phyloP scores from a whole-genome alignment of 106 monocot genomes.

The Platanthera zijinensis region DNA sequence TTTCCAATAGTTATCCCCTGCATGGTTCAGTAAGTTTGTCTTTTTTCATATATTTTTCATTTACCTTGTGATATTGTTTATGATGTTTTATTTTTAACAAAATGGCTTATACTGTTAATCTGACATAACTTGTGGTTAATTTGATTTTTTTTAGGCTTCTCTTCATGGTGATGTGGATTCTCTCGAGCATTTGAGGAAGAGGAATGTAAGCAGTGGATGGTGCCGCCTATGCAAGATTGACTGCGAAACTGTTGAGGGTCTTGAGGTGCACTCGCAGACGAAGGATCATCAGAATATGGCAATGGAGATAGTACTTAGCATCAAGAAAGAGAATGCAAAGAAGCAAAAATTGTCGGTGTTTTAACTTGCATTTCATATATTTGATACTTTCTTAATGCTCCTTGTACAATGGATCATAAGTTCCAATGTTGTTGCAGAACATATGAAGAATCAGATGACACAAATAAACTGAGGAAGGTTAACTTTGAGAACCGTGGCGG shows the following conservation, averaged over 20 bases:
- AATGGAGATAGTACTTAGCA: slow-evolving; percentile 82
- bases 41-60: not conserved
- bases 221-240: slow-evolving; percentile 85
- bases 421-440: slow-evolving; percentile 2
- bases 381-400: not conserved
- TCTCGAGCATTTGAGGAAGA: slow-evolving; percentile 50
- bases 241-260: slow-evolving; percentile 72
- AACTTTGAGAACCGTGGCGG: slow-evolving; percentile 22
- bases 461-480: slow-evolving; percentile 20
- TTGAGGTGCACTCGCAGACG: slow-evolving; percentile 77
- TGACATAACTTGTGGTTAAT: not conserved
- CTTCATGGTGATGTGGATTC: slow-evolving; percentile 26
- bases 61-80: not conserved
- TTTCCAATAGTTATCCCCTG: slow-evolving; percentile 9
- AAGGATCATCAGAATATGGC: slow-evolving; percentile 85
- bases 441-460: slow-evolving; percentile 18
- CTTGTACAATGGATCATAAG: not conserved
- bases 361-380: not conserved
- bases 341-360: slow-evolving; percentile 41
- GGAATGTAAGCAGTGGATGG: slow-evolving; percentile 48
- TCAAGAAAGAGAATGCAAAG: slow-evolving; percentile 64
- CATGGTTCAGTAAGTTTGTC: slow-evolving; percentile 27
- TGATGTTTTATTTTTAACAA: not conserved
- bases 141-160: slow-evolving; percentile 13
- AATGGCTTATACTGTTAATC: not conserved